Base-by-base conservation (phyloP, 2,329 filamentous ascomycete species). In the Penicillium occitanis region DNA sequence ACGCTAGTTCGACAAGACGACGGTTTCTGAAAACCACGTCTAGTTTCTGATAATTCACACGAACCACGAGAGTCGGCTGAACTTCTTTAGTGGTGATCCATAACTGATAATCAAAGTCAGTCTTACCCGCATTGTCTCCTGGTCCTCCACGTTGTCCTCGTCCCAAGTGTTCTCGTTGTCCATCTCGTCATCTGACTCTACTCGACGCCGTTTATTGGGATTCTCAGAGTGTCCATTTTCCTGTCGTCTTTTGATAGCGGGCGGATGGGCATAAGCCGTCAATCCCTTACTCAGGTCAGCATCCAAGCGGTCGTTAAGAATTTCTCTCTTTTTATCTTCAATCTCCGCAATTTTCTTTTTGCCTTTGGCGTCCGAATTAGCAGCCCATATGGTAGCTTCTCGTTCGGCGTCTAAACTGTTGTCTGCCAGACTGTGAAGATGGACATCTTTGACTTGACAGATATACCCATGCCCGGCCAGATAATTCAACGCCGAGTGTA, bases 41-140 rank as follows among this genome's bases (percentile, higher is more conserved):
- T 67, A 92, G 91, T 76, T 94, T 96, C 65, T 93, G 90, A 73
- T 92, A 90, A 74, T 97, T 97, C 64, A 97, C 83, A 33, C 90
- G 87, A 59, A 98, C 82, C 42, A 93, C 84, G 69, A 93, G 82
- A 66, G 90, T 86, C 60, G 87, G 85, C 89, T 96, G 65, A 50
- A 22, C n/a, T 67, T 59, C 68, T 69, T 64, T 65, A 69, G 64
- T 62, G 62, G 60, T 69, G 61, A 69, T 37, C 65, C 66, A 60
- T 58, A 68, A 69, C 10, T 25, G 5, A 51, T 22, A 48, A 10
- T 42, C 42, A 35, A 2, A 13, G 25, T 35, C n/a, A 53, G 19
- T 44, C 74, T 73, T 72, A 80, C 78, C 70, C 80, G 77, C 75
- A 80, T 75, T 48, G 76, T 75, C 25, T 72, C 68, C 53, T 71